Base-by-base conservation (phyloP, 495 filamentous ascomycete genomes). In the Aspergillus biplanus region DNA sequence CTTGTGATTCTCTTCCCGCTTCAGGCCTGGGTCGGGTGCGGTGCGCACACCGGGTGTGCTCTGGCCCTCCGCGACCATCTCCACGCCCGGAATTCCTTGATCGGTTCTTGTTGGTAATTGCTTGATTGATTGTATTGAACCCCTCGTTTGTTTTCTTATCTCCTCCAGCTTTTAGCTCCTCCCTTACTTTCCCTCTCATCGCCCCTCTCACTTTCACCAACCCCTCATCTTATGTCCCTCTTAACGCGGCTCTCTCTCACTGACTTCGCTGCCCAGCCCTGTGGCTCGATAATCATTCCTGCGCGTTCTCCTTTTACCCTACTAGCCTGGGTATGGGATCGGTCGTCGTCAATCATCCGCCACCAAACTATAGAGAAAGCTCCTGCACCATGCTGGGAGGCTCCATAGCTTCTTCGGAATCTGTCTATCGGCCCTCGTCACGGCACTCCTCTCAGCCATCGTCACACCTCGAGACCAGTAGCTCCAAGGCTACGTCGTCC, bases 341-440 rank as follows among this genome's bases (percentile, higher is more conserved):
- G 63, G 73, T 80, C 56, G 63, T 77, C 48, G 62, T 82, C 68
- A 76, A 83, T 70, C 76, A 79, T 60, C 73, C 80, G 71, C 78
- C 72, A 70, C 74, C 76, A 70, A 71, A 83, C 70, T 72, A 75
- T 68, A 63, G 69, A 70, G 71, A 77, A 64, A 71, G 73, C 67
- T 65, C 72, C 66, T 72, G 72, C 75, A 80, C 71, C 69, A 86
- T 85, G 83, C 75, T 85, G 62, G 82, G 79, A 74, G 78, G 75
- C 68, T 69, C 76, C 64, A 64, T 75, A 64, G 74, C 79, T 69
- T 52, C 71, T 27, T 71, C 74, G 59, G 75, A 83, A 67, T 65
- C 75, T 16, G 68, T 69, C 34, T 79, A 78, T 73, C 74, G 70
- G 50, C 63, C 75, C 27, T 69, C 69, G 31, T 65, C 66, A 53